phyloP scores from a whole-genome alignment of 306 rosid species.

The Prunus persica region Prunus_persica_NCBIv2 NC_034016.1:19174501-19175000 shows the following conservation, averaged over 20 bases:
- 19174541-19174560: background rate
- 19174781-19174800: conserved; percentile 80
- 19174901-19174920: conserved; percentile 55
- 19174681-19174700: conserved; percentile 98
- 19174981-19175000: background rate
- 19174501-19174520: background rate
- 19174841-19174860: conserved; percentile 60
- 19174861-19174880: conserved; percentile 94
- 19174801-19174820: conserved; percentile 97
- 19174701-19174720: conserved; percentile 79
- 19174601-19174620: conserved; percentile 5
- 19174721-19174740: conserved; percentile 78
- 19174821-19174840: conserved; percentile 68
- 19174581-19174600: background rate
- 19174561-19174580: background rate
- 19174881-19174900: conserved; percentile 79
- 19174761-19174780: conserved; percentile 89
- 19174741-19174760: conserved; percentile 89
- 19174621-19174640: conserved; percentile 41
- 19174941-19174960: background rate
- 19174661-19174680: conserved; percentile 90
- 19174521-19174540: background rate
- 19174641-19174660: conserved; percentile 91
- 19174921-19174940: too few species aligned
- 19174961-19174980: background rate